A percentile compares a stretch with the other conserved stretches of the same genome.
Evolutionary conservation across 2,329 filamentous ascomycete species (phyloP).

Genomic region (Scorias spongiosa): DNA sequence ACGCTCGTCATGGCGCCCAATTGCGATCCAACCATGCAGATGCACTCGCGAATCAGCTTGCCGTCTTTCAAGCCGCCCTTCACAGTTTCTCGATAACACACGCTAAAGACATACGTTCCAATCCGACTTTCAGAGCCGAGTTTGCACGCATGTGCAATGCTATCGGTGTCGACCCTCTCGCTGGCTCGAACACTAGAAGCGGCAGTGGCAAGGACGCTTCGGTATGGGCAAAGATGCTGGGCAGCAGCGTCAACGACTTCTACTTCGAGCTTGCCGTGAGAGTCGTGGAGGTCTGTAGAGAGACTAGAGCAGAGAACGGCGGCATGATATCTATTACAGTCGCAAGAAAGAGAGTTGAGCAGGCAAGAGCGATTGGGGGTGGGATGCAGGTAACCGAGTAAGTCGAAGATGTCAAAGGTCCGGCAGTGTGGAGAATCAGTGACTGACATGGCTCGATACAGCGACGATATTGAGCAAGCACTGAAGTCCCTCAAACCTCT

Average conservation of each 20-base stretch:
- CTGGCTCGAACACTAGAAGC: constrained; percentile 28
- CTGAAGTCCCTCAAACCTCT: constrained; percentile 77
- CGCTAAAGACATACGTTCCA: constrained; percentile 87
- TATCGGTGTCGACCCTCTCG: constrained; percentile 88
- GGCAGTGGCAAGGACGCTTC: constrained; percentile 40
- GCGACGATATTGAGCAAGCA: constrained; percentile 79
- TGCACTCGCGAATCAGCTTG: constrained; percentile 81
- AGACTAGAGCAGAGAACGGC: constrained; percentile 78
- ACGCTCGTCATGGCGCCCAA: constrained; percentile 73
- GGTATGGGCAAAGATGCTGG: constrained; percentile 86
- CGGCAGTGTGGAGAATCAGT: not conserved
- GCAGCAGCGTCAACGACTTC: constrained; percentile 88
- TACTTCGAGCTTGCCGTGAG: constrained; percentile 96
- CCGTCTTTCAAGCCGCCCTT: constrained; percentile 87
- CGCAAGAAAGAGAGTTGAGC: constrained; percentile 59
- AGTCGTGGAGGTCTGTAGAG: constrained; percentile 81
- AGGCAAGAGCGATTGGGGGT: constrained; percentile 57
- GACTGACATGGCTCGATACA: constrained; percentile 15
- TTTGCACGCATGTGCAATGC: constrained; percentile 97
- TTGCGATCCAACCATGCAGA: constrained; percentile 74
- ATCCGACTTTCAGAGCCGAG: constrained; percentile 87
- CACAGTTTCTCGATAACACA: constrained; percentile 93
- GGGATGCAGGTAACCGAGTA: constrained; percentile 67
- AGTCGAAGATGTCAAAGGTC: constrained; percentile 13
- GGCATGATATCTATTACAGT: constrained; percentile 77